These are phyloP conservation scores for Acanthamoeba polyphaga DNA, from an alignment of 208 protist species.

Conservation along the genomic window DNA sequence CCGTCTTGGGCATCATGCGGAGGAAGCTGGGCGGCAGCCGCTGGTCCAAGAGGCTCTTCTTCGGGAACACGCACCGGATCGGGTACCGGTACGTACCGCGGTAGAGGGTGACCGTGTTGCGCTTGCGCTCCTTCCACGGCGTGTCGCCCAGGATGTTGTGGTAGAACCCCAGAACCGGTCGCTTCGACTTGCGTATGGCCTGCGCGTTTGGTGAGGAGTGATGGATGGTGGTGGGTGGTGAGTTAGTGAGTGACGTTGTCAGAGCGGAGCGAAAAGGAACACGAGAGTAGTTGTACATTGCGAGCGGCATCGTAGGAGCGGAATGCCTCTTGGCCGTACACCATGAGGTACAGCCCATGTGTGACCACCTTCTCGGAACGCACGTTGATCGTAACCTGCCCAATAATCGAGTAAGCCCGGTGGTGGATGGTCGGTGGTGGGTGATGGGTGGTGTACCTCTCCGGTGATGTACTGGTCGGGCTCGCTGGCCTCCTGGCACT, in stretches of 20 bases:
- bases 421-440: background rate
- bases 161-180: background rate
- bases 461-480: slow-evolving; percentile 19
- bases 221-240: background rate
- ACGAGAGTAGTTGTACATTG: background rate
- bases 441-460: background rate
- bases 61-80: background rate
- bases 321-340: slow-evolving; percentile 31
- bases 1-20: slow-evolving; percentile 23
- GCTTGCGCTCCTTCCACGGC: slow-evolving; percentile 33
- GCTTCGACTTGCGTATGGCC: slow-evolving; percentile 1
- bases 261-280: background rate
- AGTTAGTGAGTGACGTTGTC: background rate
- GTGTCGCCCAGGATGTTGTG: background rate
- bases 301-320: slow-evolving; percentile 7
- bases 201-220: background rate
- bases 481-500: slow-evolving; percentile 21
- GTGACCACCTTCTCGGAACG: slow-evolving; percentile 38
- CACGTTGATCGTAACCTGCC: slow-evolving; percentile 22
- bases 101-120: background rate
- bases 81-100: slow-evolving; percentile 16
- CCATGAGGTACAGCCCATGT: background rate
- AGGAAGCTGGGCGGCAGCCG: slow-evolving; percentile 24
- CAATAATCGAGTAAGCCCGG: background rate
- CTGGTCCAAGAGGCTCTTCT: background rate